Base-by-base conservation (phyloP, 768 basidiomycete genomes). In the Flagelloscypha sp. region DNA sequence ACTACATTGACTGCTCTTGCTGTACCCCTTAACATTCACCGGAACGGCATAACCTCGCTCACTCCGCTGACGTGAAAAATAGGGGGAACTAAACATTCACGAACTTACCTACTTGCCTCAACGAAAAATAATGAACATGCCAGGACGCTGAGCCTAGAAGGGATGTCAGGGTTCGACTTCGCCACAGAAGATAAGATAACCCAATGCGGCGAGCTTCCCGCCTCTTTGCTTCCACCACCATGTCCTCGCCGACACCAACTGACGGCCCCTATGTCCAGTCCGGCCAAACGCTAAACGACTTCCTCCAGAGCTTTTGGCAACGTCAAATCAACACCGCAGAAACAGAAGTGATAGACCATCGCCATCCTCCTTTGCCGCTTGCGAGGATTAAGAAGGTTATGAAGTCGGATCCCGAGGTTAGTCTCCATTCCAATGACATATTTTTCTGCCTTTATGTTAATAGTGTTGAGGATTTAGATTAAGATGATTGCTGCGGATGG, bases 401-500 rank as follows among this genome's bases (percentile, higher is more conserved):
- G 88, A 97, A 98, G 70, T 93, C 84, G 56, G 90, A 92, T 62
- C 87, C 89, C 3, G 89, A 93, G 48, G 89, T 97, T 44, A 92
- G n/a, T 43, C 15, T 38, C 27, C 13, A 21, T 21, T n/a, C n/a
- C n/a, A n/a, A n/a, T n/a, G n/a, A n/a, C n/a, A n/a, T n/a, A n/a
- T 32, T 30, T 27, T 11, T 30, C 32, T 31, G 7, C 30, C 20
- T 37, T 30, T n/a, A 18, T 20, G 9, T 22, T 15, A n/a, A 25
- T 22, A 12, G 28, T 24, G 27, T 24, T 37, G 35, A 33, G 25
- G 42, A 35, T 36, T 18, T 35, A 41, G 34, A 37, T 25, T 24
- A 30, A 92, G 92, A 98, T 98, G 94, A 98, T 98, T 48, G 90
- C 94, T 35, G 89, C 90, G 39, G 94, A 99, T 59, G 86, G 86